Evolutionary conservation across 176 grass and related monocot species (phyloP), one percentile per base, ranked within the genome.

Genomic region (Miscanthus lutarioriparius): DNA sequence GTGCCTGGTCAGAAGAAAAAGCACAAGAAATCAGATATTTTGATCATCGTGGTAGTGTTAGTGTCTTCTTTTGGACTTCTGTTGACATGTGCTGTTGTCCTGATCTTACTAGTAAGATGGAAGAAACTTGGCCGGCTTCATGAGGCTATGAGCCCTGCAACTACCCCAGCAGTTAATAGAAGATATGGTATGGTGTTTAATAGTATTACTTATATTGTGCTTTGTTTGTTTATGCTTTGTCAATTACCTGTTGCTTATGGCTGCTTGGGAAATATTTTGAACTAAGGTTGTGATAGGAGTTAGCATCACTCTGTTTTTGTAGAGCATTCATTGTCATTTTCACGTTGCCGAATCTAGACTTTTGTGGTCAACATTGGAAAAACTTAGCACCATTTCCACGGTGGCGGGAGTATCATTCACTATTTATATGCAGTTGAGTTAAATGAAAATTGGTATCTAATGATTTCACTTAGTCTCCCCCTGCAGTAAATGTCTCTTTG

Each of bases 11-110:
- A 63, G 63, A 93, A 86, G 86, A 85, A 80, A 58, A 82, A 14
- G 49, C 48, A 22, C 38, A 89, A 86, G 33, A 98, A 95, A 87
- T 44, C 88, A 83, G 87, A 95, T 83, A 77, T 78, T 82, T 89
- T 91, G 91, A 89, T 95, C 78, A 86, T 98, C 20, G 87, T 78
- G 56, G 78, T 95, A 68, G 87, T 92, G 59, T 45, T 65, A 78
- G 87, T 81, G 59, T 95, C 93, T 79, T 98, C 96, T 80, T 47
- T 87, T 23, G 44, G 65, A 48, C 85, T 98, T 83, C 64, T 94
- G 10, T 53, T 89, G 74, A 86, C 83, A 85, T 94, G 91, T 76
- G 10, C 84, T 75, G 91, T 66, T 33, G 58, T 92, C 22, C 56
- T 91, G 44, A 30, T 95, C 85, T 81, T 90, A 38, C n/a, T 95